These are phyloP conservation scores for Ophioceras dolichostomum DNA, from an alignment of 2,329 filamentous ascomycete genomes.

Conservation along the genomic window DNA sequence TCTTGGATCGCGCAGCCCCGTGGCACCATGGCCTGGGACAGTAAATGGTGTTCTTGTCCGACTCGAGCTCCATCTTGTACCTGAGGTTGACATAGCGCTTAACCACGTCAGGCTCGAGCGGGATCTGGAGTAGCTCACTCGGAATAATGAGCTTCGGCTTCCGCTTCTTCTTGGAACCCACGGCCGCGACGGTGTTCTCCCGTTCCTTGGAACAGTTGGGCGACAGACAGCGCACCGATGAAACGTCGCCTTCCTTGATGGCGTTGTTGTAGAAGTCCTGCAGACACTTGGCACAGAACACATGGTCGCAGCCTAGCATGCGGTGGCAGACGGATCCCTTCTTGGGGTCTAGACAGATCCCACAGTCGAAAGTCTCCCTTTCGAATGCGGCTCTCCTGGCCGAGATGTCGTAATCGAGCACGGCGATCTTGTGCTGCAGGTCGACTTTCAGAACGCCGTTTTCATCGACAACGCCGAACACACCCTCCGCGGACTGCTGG, in stretches of 20 bases:
- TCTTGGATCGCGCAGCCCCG: constrained; percentile 68
- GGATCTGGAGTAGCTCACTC: constrained; percentile 71
- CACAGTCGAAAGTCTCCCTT: constrained; percentile 75
- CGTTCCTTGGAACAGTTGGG: constrained; percentile 65
- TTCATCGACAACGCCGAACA: constrained; percentile 43
- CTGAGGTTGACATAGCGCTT: constrained; percentile 82
- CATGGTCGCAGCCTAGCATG: constrained; percentile 74
- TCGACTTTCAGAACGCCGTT: constrained; percentile 38
- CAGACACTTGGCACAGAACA: constrained; percentile 82
- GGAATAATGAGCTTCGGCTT: constrained; percentile 64
- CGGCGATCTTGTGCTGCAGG: constrained; percentile 50
- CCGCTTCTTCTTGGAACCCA: constrained; percentile 29
- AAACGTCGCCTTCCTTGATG: constrained; percentile 74
- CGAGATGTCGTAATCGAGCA: constrained; percentile 69
- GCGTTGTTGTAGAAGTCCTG: constrained; percentile 83
- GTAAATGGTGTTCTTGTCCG: constrained; percentile 84
- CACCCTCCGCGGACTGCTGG: constrained; percentile 43
- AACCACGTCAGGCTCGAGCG: constrained; percentile 57
- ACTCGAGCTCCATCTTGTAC: constrained; percentile 84
- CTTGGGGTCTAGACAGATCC: constrained; percentile 83
- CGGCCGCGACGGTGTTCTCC: constrained; percentile 15
- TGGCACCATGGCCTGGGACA: constrained; percentile 91
- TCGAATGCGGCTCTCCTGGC: constrained; percentile 67
- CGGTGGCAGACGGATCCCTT: constrained; percentile 74
- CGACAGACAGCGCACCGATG: constrained; percentile 66